Evolutionary conservation across 2,329 filamentous ascomycete genomes (phyloP).

Genomic region (Aureobasidium lini): DNA sequence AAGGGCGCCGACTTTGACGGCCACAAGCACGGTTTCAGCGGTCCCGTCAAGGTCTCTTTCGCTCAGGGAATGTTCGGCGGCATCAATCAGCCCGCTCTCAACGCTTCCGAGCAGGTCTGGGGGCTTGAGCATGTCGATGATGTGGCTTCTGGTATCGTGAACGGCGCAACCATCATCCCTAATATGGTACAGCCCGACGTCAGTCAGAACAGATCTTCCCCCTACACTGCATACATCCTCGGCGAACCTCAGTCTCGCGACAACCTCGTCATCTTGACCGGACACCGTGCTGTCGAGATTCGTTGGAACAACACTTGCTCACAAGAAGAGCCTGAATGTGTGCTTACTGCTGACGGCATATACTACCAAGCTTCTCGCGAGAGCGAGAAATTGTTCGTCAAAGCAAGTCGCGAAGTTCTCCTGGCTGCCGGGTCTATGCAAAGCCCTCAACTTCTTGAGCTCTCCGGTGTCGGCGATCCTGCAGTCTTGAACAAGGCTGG

Average conservation of each 20-base stretch:
- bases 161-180: conserved; percentile 21
- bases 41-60: conserved; percentile 22
- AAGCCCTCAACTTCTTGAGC: conserved; percentile 50
- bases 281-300: conserved; percentile 22
- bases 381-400: conserved; percentile 18
- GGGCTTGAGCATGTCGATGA: conserved; percentile 16
- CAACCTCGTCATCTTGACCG: conserved; percentile 23
- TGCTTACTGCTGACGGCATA: conserved; percentile 18
- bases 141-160: conserved; percentile 21
- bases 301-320: conserved; percentile 15
- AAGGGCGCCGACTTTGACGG: conserved; percentile 20
- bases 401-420: conserved; percentile 43
- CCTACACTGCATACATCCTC: conserved; percentile 22
- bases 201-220: conserved; percentile 22
- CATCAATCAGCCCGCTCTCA: conserved; percentile 20
- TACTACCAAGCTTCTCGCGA: conserved; percentile 18
- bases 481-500: conserved; percentile 29
- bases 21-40: conserved; percentile 17
- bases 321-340: neutral
- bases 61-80: conserved; percentile 20
- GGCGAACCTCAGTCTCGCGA: conserved; percentile 18
- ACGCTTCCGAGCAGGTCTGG: conserved; percentile 20
- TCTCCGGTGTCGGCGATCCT: conserved; percentile 49
- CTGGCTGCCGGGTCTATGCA: conserved; percentile 48
- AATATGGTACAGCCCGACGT: conserved; percentile 21